A percentile compares a stretch with the other conserved stretches of the same genome.
Evolutionary conservation across 495 filamentous ascomycete genomes (phyloP).

Genomic region (Hyaloscypha hepaticicola): DNA sequence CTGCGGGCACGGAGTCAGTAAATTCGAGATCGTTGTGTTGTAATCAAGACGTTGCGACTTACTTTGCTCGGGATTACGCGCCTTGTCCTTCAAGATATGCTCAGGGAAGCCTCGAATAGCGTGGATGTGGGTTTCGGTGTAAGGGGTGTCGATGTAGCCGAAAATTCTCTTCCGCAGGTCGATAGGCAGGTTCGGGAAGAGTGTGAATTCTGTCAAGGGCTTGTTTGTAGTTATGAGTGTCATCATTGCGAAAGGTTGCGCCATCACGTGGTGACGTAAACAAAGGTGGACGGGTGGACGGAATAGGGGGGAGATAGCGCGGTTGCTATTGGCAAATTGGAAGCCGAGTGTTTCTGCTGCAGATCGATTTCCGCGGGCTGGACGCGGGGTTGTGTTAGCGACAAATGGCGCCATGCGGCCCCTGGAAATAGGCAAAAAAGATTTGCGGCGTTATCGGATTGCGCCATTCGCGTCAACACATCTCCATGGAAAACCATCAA

Average conservation of each 20-base stretch:
- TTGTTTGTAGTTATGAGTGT: neutral
- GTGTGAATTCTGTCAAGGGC: neutral
- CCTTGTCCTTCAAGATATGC: neutral
- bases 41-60: neutral
- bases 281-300: neutral
- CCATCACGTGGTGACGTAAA: neutral
- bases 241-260: neutral
- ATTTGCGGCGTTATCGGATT: neutral
- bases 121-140: neutral
- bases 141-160: neutral
- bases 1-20: neutral
- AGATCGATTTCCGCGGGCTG: constrained; percentile 8
- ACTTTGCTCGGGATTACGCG: neutral
- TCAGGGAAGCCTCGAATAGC: neutral
- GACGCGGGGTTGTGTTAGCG: neutral
- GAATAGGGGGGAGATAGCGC: neutral
- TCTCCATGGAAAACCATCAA: constrained; percentile 6
- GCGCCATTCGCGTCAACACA: neutral
- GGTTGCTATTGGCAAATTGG: neutral
- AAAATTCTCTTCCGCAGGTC: neutral
- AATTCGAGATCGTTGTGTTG: neutral
- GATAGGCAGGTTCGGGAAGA: neutral
- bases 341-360: neutral
- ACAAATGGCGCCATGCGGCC: neutral
- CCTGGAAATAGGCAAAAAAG: neutral